Evolutionary conservation across 345 rosid species (phyloP).

Genomic region (Pugionium cornutum): DNA sequence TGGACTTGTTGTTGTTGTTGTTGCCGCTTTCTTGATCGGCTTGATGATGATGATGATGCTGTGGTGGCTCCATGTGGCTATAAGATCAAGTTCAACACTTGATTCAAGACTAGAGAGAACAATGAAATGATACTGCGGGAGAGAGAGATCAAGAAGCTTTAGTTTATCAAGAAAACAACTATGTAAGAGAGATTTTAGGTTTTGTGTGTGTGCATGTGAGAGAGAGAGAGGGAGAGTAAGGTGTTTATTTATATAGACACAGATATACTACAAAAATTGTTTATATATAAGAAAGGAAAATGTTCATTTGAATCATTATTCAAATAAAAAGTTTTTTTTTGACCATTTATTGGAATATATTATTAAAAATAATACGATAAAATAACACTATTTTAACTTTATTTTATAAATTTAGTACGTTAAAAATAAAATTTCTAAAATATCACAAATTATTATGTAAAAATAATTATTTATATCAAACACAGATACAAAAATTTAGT

Average conservation of each 20-base stretch:
- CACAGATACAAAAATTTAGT: no score
- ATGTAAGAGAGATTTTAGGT: conserved; percentile 26
- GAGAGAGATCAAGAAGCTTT: conserved; percentile 15
- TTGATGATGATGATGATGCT: conserved; percentile 44
- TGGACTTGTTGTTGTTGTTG: conserved; percentile 5
- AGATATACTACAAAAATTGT: neutral
- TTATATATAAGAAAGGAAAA: no score
- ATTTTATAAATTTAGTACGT: no score
- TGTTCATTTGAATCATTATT: no score
- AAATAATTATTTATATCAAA: no score
- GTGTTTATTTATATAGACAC: conserved; percentile 27
- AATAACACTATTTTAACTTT: no score
- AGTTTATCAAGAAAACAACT: conserved; percentile 15
- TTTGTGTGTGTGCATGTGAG: conserved; percentile 22
- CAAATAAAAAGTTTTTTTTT: no score
- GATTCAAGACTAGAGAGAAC: conserved; percentile 30
- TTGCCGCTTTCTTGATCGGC: conserved; percentile 50
- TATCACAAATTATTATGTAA: no score
- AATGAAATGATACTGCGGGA: conserved; percentile 17
- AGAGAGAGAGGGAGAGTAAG: neutral
- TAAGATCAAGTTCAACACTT: neutral
- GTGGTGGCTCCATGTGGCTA: conserved; percentile 54
- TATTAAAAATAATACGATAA: no score
- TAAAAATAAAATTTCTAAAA: no score
- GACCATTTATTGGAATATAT: no score